Percentiles rank a stretch among this genome's conserved stretches.
These are phyloP conservation scores for Monascus ruber DNA, from an alignment of 2,329 filamentous ascomycete species.

Conservation along the genomic window DNA sequence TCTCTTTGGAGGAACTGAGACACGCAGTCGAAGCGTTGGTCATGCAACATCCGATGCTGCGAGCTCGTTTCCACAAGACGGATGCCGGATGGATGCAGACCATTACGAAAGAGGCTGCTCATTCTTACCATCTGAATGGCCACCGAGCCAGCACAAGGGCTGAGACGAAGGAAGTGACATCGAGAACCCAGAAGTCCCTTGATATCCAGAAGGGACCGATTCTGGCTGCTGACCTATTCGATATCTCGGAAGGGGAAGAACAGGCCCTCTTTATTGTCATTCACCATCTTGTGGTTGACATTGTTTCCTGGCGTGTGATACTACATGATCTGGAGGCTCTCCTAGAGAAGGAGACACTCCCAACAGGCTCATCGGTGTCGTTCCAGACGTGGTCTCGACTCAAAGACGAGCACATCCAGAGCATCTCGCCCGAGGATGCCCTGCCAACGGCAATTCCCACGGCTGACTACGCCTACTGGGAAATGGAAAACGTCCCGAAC, in stretches of 20 bases:
- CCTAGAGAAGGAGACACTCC: neutral
- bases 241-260: neutral
- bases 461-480: conserved; percentile 47
- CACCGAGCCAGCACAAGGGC: neutral
- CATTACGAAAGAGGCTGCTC: neutral
- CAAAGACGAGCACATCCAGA: conserved; percentile 53
- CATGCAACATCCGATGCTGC: neutral
- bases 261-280: neutral
- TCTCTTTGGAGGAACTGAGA: neutral
- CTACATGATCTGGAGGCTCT: neutral
- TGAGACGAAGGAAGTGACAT: no score
- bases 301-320: neutral
- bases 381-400: conserved; percentile 1
- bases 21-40: neutral
- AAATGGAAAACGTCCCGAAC: conserved; percentile 2
- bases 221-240: neutral
- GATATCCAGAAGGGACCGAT: neutral
- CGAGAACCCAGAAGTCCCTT: neutral
- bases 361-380: neutral
- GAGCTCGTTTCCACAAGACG: neutral
- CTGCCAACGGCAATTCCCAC: neutral
- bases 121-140: neutral
- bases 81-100: neutral
- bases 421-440: conserved; percentile 66
- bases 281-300: neutral